Base-by-base conservation (phyloP, 2,329 filamentous ascomycete genomes). In the Lachnellula arida region DNA sequence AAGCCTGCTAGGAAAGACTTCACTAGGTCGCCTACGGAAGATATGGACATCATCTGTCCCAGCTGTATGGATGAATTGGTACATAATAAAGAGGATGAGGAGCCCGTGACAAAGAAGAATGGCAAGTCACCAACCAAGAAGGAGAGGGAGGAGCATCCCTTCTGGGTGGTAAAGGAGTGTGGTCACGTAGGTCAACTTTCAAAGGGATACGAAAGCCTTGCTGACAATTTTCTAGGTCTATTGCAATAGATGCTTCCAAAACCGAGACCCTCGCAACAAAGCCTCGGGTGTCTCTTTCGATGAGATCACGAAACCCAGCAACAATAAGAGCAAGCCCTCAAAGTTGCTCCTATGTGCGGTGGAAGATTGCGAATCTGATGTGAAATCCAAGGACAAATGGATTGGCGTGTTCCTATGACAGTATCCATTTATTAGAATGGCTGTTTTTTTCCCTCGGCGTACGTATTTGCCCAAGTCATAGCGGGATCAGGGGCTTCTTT, bases 131-230 rank as follows among this genome's bases (percentile, higher is more conserved):
- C 76, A 6, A 80, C 78, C 22, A 69, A 56, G 53, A 71, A 79
- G 53, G 77, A 79, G 22, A 76, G 81, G 28, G 69, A 76, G 35
- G 91, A 96, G 72, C 86, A 89, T 68, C 88, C 96, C 66, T 93
- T 97, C 60, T 97, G 92, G 91, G 87, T 94, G 0, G 80, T 94
- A 37, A 96, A 92, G 72, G 81, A 81, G 51, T 99, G 94, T 70
- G 94, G 94, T 61, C 94, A 99, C 75, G 94, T 97, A 80, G 72
- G 82, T 77, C 43, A 15, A 50, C 28, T 46, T 49, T 9, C 19
- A 44, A 1, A 35, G 8, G 4, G 7, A 23, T 32, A 34, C 4
- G 11, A 22, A 44, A 34, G 14, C 14, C 25, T 17, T 59, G 35
- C 62, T 72, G 58, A 72, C 48, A 32, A 49, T 19, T 6, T 54